Evolutionary conservation across 768 basidiomycete genomes (phyloP).

Genomic region (Mycena amicta): DNA sequence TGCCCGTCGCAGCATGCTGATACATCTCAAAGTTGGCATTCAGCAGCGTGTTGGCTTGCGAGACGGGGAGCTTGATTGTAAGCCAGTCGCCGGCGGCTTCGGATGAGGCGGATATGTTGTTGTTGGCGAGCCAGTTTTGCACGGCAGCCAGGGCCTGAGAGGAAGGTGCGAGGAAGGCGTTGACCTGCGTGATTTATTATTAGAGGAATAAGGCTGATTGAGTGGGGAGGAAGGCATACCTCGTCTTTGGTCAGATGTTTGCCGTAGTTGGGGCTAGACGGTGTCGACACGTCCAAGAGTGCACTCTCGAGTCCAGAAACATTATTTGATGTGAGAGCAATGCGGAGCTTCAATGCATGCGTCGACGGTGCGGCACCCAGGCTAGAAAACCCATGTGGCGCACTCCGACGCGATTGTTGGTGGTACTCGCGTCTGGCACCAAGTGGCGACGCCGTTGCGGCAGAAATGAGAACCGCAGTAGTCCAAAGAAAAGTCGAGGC

Average conservation of each 20-base stretch:
- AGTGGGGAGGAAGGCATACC: conserved; percentile 34
- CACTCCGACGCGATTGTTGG: background rate
- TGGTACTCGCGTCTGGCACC: background rate
- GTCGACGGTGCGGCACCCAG: background rate
- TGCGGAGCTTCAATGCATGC: conserved; percentile 37
- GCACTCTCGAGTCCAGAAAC: conserved; percentile 33
- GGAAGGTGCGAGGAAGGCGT: conserved; percentile 17
- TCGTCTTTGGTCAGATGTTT: conserved; percentile 45
- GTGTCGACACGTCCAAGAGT: conserved; percentile 37
- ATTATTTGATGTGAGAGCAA: conserved; percentile 35
- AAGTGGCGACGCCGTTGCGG: background rate
- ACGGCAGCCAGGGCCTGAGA: conserved; percentile 28
- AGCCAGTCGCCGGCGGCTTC: conserved; percentile 40
- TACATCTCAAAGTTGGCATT: conserved; percentile 38
- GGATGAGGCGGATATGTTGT: conserved; percentile 32
- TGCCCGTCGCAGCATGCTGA: conserved; percentile 31
- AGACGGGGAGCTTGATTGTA: conserved; percentile 31
- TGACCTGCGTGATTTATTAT: conserved; percentile 10
- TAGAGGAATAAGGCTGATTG: conserved; percentile 24
- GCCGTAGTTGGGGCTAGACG: conserved; percentile 33
- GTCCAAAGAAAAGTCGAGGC: background rate
- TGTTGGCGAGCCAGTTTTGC: conserved; percentile 42
- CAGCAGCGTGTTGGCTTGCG: conserved; percentile 37
- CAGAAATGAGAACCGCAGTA: background rate
- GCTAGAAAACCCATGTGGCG: background rate